phyloP scores from a whole-genome alignment of 805 yeast genomes.

The Naumovozyma castellii region DNA sequence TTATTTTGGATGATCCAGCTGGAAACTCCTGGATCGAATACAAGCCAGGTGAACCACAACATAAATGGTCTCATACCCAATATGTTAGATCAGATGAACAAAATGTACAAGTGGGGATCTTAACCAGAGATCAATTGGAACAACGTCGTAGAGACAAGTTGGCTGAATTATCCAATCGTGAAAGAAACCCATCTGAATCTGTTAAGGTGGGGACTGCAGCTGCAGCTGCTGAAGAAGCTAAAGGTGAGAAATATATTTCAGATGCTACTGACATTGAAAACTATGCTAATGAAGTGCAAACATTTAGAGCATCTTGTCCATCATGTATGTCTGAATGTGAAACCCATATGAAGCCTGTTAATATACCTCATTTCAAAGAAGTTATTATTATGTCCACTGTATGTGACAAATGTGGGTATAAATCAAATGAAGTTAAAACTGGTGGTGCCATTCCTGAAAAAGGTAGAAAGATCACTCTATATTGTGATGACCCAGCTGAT shows the following conservation, averaged over 20 bases:
- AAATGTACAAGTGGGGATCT: constrained; percentile 72
- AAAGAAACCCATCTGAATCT: constrained; percentile 25
- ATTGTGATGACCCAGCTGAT: constrained; percentile 75
- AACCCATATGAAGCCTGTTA: constrained; percentile 93
- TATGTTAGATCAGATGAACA: constrained; percentile 83
- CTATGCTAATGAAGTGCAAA: constrained; percentile 81
- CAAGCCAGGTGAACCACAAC: constrained; percentile 75
- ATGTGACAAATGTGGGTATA: constrained; percentile 89
- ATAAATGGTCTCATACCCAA: constrained; percentile 81
- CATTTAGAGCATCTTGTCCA: constrained; percentile 87
- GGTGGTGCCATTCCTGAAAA: constrained; percentile 91
- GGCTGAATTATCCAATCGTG: constrained; percentile 29
- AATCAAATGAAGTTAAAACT: constrained; percentile 94
- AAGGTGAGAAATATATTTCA: constrained; percentile 46
- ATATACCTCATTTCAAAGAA: constrained; percentile 96
- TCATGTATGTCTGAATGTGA: constrained; percentile 68
- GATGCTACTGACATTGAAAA: constrained; percentile 79
- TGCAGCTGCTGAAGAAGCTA: constrained; percentile 10
- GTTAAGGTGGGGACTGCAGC: constrained; percentile 10
- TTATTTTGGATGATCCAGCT: constrained; percentile 82
- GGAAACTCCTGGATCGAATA: constrained; percentile 96
- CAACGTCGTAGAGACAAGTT: constrained; percentile 30
- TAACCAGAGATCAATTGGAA: constrained; percentile 48
- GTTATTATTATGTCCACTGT: constrained; percentile 93
- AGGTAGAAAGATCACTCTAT: constrained; percentile 66